Evolutionary conservation across 192 early-diverging fungal genomes (phyloP), one percentile per base, ranked within the genome.

Genomic region (Entomortierella parvispora): DNA sequence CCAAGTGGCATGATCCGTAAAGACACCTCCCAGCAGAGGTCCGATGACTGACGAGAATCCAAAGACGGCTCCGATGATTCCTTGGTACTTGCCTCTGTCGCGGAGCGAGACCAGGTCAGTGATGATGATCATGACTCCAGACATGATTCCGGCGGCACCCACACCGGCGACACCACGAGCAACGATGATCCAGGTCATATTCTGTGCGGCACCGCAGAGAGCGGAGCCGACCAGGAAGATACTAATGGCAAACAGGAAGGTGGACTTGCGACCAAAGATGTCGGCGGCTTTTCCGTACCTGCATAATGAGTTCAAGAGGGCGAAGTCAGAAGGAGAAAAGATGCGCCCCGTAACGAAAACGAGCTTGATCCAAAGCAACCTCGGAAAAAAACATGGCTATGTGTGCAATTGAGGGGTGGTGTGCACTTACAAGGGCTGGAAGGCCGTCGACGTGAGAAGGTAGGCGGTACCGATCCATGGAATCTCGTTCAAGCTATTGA

Each of bases 251-350:
- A 86, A 71, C 47, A 95, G 37, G 68, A 91, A 88, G 29, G 81
- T 77, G 15, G 70, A 25, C 70, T 90, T 93, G 46, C 93, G 85
- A n/a, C 93, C 93, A 79, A 92, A 92, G 43, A 93, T 92, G 69
- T 95, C 92, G 47, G 86, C 76, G 26, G 91, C 72, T 34, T 90
- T 89, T 40, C 93, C 92, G 80, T 90, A 93, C 17, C 81, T 71
- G n/a, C n/a, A n/a, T n/a, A n/a, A n/a, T n/a, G n/a, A n/a, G n/a
- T n/a, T n/a, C n/a, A n/a, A n/a, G n/a, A n/a, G n/a, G n/a, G n/a
- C n/a, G 22, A 49, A 11, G 37, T 28, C 40, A 53, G 34, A 61
- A 14, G 37, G 49, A 58, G 15, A 49, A 77, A 62, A 32, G 29
- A 17, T 42, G 5, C 23, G 43, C 0, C 9, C 15, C 20, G n/a